Conservation (phyloP, 805 yeast genomes). For the Pichia deserticola region DNA sequence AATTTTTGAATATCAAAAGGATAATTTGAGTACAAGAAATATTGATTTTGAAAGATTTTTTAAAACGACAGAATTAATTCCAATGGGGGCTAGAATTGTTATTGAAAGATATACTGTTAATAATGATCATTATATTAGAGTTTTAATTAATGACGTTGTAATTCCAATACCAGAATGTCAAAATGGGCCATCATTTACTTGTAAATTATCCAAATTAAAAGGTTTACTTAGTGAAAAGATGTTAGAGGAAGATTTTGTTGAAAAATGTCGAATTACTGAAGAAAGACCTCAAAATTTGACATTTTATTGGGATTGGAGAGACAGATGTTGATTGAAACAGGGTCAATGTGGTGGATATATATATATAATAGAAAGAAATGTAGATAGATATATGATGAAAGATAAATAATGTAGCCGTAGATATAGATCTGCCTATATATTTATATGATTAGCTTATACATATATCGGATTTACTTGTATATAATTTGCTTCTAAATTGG, state of each 20-base stretch:
- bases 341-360: not conserved
- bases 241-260: conserved; percentile 30
- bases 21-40: conserved; percentile 32
- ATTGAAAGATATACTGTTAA: conserved; percentile 37
- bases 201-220: conserved; percentile 27
- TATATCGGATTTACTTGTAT: too few relatives aligned
- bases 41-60: conserved; percentile 39
- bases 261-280: conserved; percentile 15
- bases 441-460: too few relatives aligned
- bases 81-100: conserved; percentile 50
- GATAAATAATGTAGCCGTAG: too few relatives aligned
- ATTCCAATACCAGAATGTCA: conserved; percentile 40
- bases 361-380: not conserved
- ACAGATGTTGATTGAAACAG: not conserved
- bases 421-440: too few relatives aligned
- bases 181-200: conserved; percentile 47
- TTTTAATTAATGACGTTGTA: conserved; percentile 47
- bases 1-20: conserved; percentile 29
- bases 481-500: too few relatives aligned
- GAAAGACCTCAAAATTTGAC: conserved; percentile 15
- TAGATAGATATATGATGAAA: not conserved
- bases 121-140: conserved; percentile 33
- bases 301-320: conserved; percentile 25
- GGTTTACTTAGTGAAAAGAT: conserved; percentile 1
- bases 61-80: conserved; percentile 38